These are phyloP conservation scores for Fusarium sarcochroum DNA, from an alignment of 2,329 filamentous ascomycete genomes.

Conservation along the genomic window DNA sequence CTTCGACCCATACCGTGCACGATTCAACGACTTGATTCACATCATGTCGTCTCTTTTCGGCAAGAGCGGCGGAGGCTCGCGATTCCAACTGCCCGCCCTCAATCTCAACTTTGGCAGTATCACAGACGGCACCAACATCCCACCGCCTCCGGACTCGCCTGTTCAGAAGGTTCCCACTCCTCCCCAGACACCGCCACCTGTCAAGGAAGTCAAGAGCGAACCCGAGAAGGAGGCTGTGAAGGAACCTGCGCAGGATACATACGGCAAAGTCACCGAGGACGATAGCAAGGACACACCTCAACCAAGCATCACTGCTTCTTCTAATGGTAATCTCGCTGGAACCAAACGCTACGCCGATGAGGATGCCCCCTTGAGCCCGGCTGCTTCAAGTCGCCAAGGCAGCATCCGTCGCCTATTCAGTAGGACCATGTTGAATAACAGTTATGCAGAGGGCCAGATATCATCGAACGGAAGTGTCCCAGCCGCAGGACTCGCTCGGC, in stretches of 20 bases:
- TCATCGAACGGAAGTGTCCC: slow-evolving; percentile 55
- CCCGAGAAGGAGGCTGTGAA: slow-evolving; percentile 30
- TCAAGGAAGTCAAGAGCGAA: slow-evolving; percentile 44
- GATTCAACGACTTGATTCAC: slow-evolving; percentile 23
- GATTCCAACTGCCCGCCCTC: slow-evolving; percentile 71
- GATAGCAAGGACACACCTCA: slow-evolving; percentile 38
- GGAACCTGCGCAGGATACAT: slow-evolving; percentile 18
- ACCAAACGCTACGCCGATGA: slow-evolving; percentile 67
- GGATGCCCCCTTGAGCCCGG: slow-evolving; percentile 66
- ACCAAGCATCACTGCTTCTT: slow-evolving; percentile 44
- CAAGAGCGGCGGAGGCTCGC: slow-evolving; percentile 50
- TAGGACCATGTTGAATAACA: slow-evolving; percentile 67
- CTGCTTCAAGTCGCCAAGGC: slow-evolving; percentile 65
- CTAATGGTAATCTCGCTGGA: slow-evolving; percentile 62
- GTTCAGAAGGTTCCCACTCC: slow-evolving; percentile 63
- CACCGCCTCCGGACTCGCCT: slow-evolving; percentile 70
- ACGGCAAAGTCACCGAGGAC: slow-evolving; percentile 37
- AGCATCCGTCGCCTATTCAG: slow-evolving; percentile 72
- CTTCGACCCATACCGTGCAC: slow-evolving; percentile 18
- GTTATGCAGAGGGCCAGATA: slow-evolving; percentile 65
- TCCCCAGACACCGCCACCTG: slow-evolving; percentile 54
- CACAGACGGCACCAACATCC: slow-evolving; percentile 73
- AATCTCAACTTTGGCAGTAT: slow-evolving; percentile 71
- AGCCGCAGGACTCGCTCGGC: slow-evolving; percentile 56
- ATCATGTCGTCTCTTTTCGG: slow-evolving; percentile 53